These are phyloP conservation scores for Epichloe gansuensis DNA, from an alignment of 2,329 filamentous ascomycete species.

Conservation along the genomic window DNA sequence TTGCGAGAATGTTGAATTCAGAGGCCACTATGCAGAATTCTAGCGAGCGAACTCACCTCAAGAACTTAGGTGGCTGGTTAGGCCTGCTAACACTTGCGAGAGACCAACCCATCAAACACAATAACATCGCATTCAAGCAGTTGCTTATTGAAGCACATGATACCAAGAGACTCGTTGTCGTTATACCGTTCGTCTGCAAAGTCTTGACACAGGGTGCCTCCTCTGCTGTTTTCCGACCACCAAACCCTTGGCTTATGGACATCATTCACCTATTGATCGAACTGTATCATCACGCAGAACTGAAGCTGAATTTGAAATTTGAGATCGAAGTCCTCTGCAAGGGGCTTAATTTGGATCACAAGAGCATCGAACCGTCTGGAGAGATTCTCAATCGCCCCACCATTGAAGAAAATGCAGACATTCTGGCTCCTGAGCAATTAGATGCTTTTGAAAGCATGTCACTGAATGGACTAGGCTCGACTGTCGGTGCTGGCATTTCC, in stretches of 20 bases:
- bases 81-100: slow-evolving; percentile 85
- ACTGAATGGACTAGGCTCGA: slow-evolving; percentile 58
- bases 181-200: slow-evolving; percentile 96
- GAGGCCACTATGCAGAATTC: slow-evolving; percentile 75
- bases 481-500: slow-evolving; percentile 60
- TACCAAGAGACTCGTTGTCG: slow-evolving; percentile 78
- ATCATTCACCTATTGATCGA: slow-evolving; percentile 85
- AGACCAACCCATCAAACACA: slow-evolving; percentile 90
- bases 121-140: slow-evolving; percentile 94
- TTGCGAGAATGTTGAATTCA: slow-evolving; percentile 77
- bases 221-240: slow-evolving; percentile 82
- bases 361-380: slow-evolving; percentile 74
- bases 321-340: slow-evolving; percentile 97
- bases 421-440: slow-evolving; percentile 51
- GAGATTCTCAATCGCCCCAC: slow-evolving; percentile 67
- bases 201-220: slow-evolving; percentile 72
- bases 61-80: slow-evolving; percentile 89
- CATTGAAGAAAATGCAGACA: slow-evolving; percentile 47
- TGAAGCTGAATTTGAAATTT: slow-evolving; percentile 95
- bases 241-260: slow-evolving; percentile 97
- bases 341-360: slow-evolving; percentile 81
- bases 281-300: slow-evolving; percentile 80
- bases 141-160: slow-evolving; percentile 88
- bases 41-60: slow-evolving; percentile 75
- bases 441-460: slow-evolving; percentile 77